Percentiles rank a stretch among this genome's conserved stretches.
Conservation (phyloP, 768 basidiomycete species). For the Mycena belliarum region DNA sequence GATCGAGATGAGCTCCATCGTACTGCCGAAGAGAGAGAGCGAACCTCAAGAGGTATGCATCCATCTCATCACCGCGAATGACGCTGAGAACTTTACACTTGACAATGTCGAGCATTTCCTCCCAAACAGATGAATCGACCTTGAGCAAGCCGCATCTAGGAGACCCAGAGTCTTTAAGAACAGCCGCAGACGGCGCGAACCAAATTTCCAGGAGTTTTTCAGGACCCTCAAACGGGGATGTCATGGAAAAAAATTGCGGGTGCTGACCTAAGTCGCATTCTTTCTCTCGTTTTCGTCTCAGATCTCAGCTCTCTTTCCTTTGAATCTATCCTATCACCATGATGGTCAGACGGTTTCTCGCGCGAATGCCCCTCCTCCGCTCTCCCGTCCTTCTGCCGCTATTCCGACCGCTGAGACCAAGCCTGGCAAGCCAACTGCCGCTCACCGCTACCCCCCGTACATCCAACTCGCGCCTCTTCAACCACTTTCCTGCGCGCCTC, state of each 20-base stretch:
- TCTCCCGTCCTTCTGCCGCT: slow-evolving; percentile 31
- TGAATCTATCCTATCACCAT: slow-evolving; percentile 35
- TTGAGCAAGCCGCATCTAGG: slow-evolving; percentile 74
- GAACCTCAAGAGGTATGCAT: slow-evolving; percentile 95
- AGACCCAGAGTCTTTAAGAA: slow-evolving; percentile 33
- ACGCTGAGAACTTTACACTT: slow-evolving; percentile 94
- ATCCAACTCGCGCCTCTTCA: slow-evolving; percentile 47
- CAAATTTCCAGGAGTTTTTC: slow-evolving; percentile 97
- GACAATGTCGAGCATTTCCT: slow-evolving; percentile 96
- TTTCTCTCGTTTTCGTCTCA: too few species aligned
- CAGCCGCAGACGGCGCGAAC: slow-evolving; percentile 81
- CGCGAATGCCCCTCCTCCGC: slow-evolving; percentile 35
- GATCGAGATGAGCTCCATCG: slow-evolving; percentile 13
- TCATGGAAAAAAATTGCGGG: slow-evolving; percentile 26
- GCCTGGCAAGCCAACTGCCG: slow-evolving; percentile 2
- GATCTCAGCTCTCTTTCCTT: background rate
- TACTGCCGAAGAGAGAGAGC: slow-evolving; percentile 27
- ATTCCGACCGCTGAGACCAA: slow-evolving; percentile 6
- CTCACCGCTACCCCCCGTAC: slow-evolving; percentile 32
- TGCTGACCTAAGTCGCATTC: too few species aligned
- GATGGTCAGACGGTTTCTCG: slow-evolving; percentile 18
- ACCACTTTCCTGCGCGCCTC: slow-evolving; percentile 49
- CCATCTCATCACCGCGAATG: slow-evolving; percentile 84
- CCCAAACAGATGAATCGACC: slow-evolving; percentile 81
- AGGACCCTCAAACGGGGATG: slow-evolving; percentile 73